Percentiles rank a stretch among this genome's conserved stretches.
phyloP scores from a whole-genome alignment of 1,139 yeast species.

The Diutina siamensis region DNA sequence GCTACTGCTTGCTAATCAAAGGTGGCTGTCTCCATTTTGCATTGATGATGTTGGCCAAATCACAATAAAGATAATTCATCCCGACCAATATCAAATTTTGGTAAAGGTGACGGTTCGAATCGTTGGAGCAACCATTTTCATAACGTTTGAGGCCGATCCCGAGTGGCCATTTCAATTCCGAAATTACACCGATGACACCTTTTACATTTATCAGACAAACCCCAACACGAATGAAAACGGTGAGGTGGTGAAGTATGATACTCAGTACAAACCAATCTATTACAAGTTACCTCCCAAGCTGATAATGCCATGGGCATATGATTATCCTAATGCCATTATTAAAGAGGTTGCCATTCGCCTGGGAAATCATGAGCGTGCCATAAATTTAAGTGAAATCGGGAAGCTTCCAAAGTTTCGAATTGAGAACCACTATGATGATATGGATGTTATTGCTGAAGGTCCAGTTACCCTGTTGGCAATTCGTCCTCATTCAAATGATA shows the following conservation, averaged over 20 bases:
- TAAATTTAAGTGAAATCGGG: conserved; percentile 89
- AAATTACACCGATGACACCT: conserved; percentile 78
- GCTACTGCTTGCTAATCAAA: conserved; percentile 46
- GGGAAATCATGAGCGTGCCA: conserved; percentile 63
- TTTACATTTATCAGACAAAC: conserved; percentile 75
- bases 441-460: conserved; percentile 94
- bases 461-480: conserved; percentile 84
- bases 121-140: conserved; percentile 73
- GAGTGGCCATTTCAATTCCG: conserved; percentile 91
- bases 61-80: conserved; percentile 56
- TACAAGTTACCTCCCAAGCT: conserved; percentile 80
- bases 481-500: not conserved
- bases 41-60: conserved; percentile 78
- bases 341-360: conserved; percentile 69
- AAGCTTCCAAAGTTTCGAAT: conserved; percentile 76
- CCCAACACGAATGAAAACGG: conserved; percentile 72
- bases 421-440: conserved; percentile 56
- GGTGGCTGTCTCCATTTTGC: conserved; percentile 84
- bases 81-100: conserved; percentile 53
- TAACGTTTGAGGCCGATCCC: conserved; percentile 61
- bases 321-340: conserved; percentile 80
- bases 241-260: conserved; percentile 36
- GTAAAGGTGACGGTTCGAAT: conserved; percentile 62
- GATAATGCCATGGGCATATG: conserved; percentile 98
- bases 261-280: conserved; percentile 57